Base-by-base conservation (phyloP, 108 stramenopile genomes). In the Fistulifera solaris region DNA sequence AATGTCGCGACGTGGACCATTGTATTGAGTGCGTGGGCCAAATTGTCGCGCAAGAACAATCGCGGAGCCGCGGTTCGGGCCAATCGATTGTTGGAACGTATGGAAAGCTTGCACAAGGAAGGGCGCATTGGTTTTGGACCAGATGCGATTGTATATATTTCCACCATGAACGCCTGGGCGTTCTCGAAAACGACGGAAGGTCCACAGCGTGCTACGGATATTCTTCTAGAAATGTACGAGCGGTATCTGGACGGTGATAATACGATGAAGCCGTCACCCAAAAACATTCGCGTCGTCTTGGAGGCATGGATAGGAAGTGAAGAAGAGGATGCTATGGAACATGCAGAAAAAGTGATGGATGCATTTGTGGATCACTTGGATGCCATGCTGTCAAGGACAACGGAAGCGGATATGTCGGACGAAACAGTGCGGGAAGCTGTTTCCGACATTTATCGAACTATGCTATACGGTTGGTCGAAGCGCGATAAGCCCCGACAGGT, bases 211-310 rank as follows among this genome's bases (percentile, higher is more conserved):
- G 86, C 82, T 0, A 80, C 83, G 67, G 57, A 60, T 22, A 44
- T 83, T 6, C 62, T 88, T 5, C 48, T 77, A 25, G 65, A 76
- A 26, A 88, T 81, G 80, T 62, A 74, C 46, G 73, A 76, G 48
- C 22, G 14, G 24, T 67, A 70, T 38, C 24, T 70, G 6, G 66
- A 70, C 50, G 75, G 69, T 4, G 75, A 76, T 46, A 69, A 76
- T 42, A 50, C 21, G n/a, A 62, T 75, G 59, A 65, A 59, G 35
- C 73, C 73, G 0, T 58, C 57, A 12, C 43, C 48, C 8, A 63
- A 54, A 42, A 62, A 63, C 11, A 55, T 75, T 26, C 63, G 59
- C 2, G 16, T 56, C 16, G 50, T 75, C 6, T 67, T 83, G n/a
- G 61, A 74, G 47, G 73, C 81, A 15, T 83, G 76, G 77, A 65